Evolutionary conservation across 495 filamentous ascomycete species (phyloP).

Genomic region (Daldinia vernicosa): DNA sequence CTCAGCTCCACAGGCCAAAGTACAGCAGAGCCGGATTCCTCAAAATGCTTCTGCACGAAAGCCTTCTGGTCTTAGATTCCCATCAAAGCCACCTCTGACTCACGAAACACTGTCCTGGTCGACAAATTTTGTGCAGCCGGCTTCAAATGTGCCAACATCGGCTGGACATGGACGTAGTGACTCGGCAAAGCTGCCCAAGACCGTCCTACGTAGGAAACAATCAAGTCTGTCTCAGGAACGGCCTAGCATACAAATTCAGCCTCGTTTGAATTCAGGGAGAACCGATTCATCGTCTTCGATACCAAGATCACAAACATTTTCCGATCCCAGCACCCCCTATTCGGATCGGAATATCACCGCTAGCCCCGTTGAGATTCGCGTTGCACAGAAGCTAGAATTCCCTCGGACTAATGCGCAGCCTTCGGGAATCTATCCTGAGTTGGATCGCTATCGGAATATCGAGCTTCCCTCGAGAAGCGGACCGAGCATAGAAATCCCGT

Average conservation of each 20-base stretch:
- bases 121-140: constrained; percentile 28
- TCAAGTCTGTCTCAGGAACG: constrained; percentile 55
- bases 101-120: constrained; percentile 48
- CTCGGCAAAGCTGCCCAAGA: constrained; percentile 47
- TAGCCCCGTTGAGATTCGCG: constrained; percentile 51
- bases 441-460: constrained; percentile 62
- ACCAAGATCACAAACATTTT: constrained; percentile 45
- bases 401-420: constrained; percentile 46
- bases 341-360: constrained; percentile 52
- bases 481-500: constrained; percentile 51
- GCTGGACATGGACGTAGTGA: constrained; percentile 17
- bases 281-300: constrained; percentile 53
- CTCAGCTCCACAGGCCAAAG: constrained; percentile 45
- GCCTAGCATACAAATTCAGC: constrained; percentile 42
- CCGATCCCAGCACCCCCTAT: constrained; percentile 40
- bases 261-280: constrained; percentile 48
- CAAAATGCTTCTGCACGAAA: constrained; percentile 44
- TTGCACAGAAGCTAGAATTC: constrained; percentile 49
- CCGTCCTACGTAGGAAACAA: constrained; percentile 58
- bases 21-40: constrained; percentile 49
- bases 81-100: constrained; percentile 38
- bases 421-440: constrained; percentile 59
- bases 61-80: constrained; percentile 21
- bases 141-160: constrained; percentile 27
- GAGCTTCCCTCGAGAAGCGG: constrained; percentile 41